A percentile compares a stretch with the other conserved stretches of the same genome.
Evolutionary conservation across 192 early-diverging fungal species (phyloP).

Genomic region (Thoreauomyces humboldtii): DNA sequence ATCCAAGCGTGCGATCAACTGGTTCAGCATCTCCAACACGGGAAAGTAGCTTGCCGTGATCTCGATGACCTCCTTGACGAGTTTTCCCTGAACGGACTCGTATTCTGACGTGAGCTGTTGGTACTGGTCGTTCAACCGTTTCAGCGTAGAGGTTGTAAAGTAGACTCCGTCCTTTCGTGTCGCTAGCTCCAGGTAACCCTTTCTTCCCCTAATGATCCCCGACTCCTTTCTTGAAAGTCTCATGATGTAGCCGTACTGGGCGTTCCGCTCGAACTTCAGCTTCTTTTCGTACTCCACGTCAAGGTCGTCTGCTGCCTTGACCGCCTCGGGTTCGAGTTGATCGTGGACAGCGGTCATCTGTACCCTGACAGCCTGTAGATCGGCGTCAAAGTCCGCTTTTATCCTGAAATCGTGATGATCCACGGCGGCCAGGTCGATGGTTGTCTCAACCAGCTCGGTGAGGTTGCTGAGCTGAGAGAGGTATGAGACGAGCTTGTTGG

Average conservation of each 20-base stretch:
- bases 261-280: conserved; percentile 85
- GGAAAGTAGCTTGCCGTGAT: conserved; percentile 83
- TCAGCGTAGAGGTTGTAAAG: conserved; percentile 78
- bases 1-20: conserved; percentile 78
- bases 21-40: conserved; percentile 75
- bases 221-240: conserved; percentile 76
- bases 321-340: conserved; percentile 62
- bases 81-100: conserved; percentile 59
- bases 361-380: conserved; percentile 59
- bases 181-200: conserved; percentile 77
- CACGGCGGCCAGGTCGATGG: conserved; percentile 80
- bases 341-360: conserved; percentile 54
- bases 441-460: conserved; percentile 83
- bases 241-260: conserved; percentile 81
- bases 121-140: conserved; percentile 60
- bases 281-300: conserved; percentile 80
- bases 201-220: conserved; percentile 63
- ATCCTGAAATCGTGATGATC: conserved; percentile 87
- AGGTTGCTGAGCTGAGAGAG: conserved; percentile 60
- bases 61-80: conserved; percentile 88
- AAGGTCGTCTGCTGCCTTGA: conserved; percentile 60
- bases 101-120: conserved; percentile 63
- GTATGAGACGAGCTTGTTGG: conserved; percentile 47
- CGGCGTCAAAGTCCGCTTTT: conserved; percentile 78
- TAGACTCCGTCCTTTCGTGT: conserved; percentile 86